phyloP scores from a whole-genome alignment of 306 rosid genomes.

The Inga laurina region DNA sequence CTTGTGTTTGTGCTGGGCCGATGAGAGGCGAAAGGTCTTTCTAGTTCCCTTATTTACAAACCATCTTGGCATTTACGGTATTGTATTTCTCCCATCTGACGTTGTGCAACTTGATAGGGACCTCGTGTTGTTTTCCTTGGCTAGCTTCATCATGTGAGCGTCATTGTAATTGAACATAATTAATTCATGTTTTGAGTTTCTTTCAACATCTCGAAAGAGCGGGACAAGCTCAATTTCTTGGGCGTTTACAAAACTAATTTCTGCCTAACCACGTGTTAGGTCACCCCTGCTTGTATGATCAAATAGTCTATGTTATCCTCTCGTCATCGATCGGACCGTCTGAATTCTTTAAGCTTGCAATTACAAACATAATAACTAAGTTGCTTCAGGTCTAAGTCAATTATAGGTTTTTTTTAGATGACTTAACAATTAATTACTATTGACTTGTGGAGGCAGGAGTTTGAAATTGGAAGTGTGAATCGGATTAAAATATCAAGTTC shows the following conservation, averaged over 20 bases:
- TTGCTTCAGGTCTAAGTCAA: background rate
- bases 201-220: background rate
- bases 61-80: background rate
- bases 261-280: background rate
- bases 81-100: background rate
- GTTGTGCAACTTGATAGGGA: background rate
- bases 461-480: background rate
- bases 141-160: background rate
- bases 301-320: background rate
- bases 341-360: background rate
- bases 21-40: background rate
- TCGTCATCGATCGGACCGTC: constrained; percentile 20
- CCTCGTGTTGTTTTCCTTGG: background rate
- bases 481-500: background rate
- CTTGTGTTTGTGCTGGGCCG: background rate
- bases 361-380: background rate
- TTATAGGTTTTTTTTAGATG: background rate
- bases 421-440: background rate
- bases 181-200: background rate
- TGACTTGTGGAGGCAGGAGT: background rate
- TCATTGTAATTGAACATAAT: background rate
- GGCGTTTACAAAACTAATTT: constrained; percentile 10
- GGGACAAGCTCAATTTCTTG: constrained; percentile 13
- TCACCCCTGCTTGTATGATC: background rate
- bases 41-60: no score